phyloP scores from a whole-genome alignment of 2,329 filamentous ascomycete species.

The Trichophyton simii region DNA sequence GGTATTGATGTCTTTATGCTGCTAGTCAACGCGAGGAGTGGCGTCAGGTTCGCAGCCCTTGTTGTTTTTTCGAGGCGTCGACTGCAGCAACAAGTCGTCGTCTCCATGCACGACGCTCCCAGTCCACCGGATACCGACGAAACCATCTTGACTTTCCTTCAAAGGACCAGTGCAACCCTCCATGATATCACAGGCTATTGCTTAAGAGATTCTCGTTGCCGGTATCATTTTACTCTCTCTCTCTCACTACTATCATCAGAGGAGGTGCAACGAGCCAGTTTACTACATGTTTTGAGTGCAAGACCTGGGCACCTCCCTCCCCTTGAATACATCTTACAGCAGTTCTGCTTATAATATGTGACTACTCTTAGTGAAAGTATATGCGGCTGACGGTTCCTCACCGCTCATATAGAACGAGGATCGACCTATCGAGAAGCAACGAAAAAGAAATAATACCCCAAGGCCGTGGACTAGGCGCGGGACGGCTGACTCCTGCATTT shows the following conservation, averaged over 20 bases:
- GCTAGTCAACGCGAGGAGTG: neutral
- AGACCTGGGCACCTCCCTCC: neutral
- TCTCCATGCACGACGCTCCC: neutral
- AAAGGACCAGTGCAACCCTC: neutral
- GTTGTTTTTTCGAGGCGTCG: neutral
- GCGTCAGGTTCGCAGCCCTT: neutral
- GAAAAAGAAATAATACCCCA: slow-evolving; percentile 3
- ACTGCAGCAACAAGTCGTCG: neutral
- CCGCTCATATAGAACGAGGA: slow-evolving; percentile 1
- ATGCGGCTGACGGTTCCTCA: neutral
- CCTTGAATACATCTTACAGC: neutral
- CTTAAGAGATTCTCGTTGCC: neutral
- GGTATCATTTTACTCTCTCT: neutral
- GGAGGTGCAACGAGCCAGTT: too few relatives aligned
- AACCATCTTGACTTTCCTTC: neutral
- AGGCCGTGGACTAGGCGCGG: neutral
- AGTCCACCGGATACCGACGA: neutral
- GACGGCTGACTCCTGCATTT: neutral
- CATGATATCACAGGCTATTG: neutral
- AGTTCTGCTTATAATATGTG: neutral
- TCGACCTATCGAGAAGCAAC: neutral
- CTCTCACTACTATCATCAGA: too few relatives aligned
- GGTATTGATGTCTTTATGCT: neutral
- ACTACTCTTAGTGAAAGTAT: neutral
- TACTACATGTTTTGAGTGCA: too few relatives aligned